phyloP scores from a whole-genome alignment of 768 basidiomycete species.

The Rhodosporidiobolus odoratus region DNA sequence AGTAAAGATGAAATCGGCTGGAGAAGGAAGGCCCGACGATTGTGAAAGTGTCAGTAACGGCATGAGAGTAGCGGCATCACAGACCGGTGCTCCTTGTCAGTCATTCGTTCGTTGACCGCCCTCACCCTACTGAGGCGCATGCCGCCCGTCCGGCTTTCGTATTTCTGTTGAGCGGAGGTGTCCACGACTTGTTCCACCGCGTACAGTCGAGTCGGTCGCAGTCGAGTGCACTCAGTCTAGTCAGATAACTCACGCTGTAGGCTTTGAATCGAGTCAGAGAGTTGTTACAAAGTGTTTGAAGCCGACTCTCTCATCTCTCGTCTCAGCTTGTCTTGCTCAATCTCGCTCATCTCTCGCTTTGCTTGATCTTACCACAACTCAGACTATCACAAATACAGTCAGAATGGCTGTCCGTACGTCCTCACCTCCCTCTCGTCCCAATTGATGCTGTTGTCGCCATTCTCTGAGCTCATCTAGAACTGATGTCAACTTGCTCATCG shows the following conservation, averaged over 20 bases:
- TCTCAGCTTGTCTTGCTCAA: neutral
- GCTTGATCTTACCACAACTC: neutral
- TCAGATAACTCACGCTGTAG: neutral
- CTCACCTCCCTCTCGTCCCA: neutral
- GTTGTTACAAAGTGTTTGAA: neutral
- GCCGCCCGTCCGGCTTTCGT: no score
- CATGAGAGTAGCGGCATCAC: no score
- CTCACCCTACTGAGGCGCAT: no score
- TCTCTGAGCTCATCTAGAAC: neutral
- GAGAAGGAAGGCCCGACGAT: no score
- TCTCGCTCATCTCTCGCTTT: neutral
- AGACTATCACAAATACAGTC: slow-evolving; percentile 6
- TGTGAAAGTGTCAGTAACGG: no score
- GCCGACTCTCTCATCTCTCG: neutral
- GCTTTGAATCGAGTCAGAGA: neutral
- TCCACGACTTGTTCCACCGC: no score
- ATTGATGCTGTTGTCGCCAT: no score
- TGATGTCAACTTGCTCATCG: neutral
- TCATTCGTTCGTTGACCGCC: no score
- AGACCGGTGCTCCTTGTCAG: no score
- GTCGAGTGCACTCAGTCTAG: neutral
- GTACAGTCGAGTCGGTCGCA: neutral
- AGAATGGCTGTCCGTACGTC: slow-evolving; percentile 64
- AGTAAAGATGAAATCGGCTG: neutral
- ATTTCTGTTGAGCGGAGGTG: no score